These are phyloP conservation scores for Claviceps pusilla DNA, from an alignment of 2,329 filamentous ascomycete genomes.

Conservation along the genomic window DNA sequence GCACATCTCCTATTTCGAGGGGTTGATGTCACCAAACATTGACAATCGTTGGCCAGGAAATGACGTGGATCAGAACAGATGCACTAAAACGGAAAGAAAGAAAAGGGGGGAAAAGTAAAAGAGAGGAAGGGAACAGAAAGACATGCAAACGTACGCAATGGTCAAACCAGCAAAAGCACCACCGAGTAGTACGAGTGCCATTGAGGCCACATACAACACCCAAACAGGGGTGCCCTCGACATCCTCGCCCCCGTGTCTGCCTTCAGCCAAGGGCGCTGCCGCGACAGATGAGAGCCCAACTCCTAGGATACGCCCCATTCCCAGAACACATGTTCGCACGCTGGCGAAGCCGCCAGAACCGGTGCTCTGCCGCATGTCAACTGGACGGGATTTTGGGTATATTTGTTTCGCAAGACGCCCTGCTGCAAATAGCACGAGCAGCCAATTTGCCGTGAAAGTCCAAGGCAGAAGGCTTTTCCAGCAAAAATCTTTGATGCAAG, in stretches of 20 bases:
- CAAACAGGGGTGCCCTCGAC: slow-evolving; percentile 52
- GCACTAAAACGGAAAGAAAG: too few species aligned
- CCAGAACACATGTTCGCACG: slow-evolving; percentile 34
- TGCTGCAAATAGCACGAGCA: not conserved
- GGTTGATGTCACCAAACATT: not conserved
- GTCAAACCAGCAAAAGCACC: slow-evolving; percentile 92
- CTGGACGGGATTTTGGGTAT: not conserved
- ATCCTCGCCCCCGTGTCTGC: slow-evolving; percentile 29
- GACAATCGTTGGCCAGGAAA: not conserved
- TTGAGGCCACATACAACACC: slow-evolving; percentile 66
- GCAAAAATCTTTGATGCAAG: not conserved
- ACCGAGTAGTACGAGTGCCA: slow-evolving; percentile 68
- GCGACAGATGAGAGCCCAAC: slow-evolving; percentile 33
- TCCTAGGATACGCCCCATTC: slow-evolving; percentile 35
- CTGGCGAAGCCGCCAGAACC: slow-evolving; percentile 21
- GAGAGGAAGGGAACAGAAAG: too few species aligned
- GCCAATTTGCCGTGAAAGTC: not conserved
- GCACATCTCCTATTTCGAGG: not conserved
- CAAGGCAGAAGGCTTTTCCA: not conserved
- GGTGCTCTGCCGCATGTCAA: slow-evolving; percentile 14
- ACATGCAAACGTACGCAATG: slow-evolving; percentile 48
- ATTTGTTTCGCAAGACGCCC: not conserved
- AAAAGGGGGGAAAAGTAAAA: too few species aligned
- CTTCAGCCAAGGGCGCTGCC: slow-evolving; percentile 27
- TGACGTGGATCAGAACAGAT: not conserved